Evolutionary conservation across 2,329 filamentous ascomycete species (phyloP), one percentile per base, ranked within the genome.

Genomic region (Colletotrichum camelliae): DNA sequence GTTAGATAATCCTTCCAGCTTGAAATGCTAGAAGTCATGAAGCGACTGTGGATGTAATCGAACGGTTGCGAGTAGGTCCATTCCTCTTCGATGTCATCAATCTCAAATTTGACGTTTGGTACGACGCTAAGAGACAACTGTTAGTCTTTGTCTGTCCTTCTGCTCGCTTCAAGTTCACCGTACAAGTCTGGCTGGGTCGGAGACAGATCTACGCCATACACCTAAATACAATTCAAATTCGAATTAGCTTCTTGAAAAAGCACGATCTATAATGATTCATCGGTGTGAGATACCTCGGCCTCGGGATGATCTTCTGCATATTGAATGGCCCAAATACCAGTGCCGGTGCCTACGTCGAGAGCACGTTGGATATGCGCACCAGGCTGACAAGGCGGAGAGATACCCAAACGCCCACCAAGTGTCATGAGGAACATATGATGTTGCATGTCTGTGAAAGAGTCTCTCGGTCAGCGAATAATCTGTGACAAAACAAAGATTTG

Each of bases 51-150:
- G 43, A 86, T 82, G 70, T 81, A 85, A 72, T 86, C 84, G 60
- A 85, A 85, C 4, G 79, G 78, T 4, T 76, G 35, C 12, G 75
- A 72, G 24, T 76, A 85, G 6, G 80, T 80, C 84, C 84, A 86
- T 52, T 79, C 77, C 65, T 81, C 78, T 29, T 84, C 82, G 5
- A 80, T 76, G 72, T 86, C 84, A 67, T 86, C 84, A 67, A 86
- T 78, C 39, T 86, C 83, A 77, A 89, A 89, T 8, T 79, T 79
- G 60, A 87, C 81, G 74, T 89, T 89, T 0, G 85, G 84, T 1
- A 87, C 87, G 3, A 87, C 85, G 70, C 78, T 80, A 33, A 29
- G 5, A 33, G 4, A 9, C 9, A 43, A 7, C 1, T 27, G 1
- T 64, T 16, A 64, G 61, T 9, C 13, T 29, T 21, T 21, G 3